These are phyloP conservation scores for Eimeria necatrix DNA, from an alignment of 169 alveolate species.

Conservation along the genomic window DNA sequence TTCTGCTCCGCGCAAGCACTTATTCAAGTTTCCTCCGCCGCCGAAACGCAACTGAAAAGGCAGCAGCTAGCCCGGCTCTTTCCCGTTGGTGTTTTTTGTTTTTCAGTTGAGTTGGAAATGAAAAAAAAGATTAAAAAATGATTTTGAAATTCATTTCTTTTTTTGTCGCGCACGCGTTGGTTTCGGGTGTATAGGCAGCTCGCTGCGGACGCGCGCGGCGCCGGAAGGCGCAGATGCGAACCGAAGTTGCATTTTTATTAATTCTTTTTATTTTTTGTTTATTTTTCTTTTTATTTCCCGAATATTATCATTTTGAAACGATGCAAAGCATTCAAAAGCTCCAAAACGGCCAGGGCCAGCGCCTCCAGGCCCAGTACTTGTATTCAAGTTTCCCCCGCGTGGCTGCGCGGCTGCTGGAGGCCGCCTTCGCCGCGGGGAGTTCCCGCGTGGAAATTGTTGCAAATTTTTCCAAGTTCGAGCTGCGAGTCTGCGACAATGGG, in stretches of 20 bases:
- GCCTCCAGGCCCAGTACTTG: not conserved
- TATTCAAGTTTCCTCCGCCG: too few relatives aligned
- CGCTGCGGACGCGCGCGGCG: constrained; percentile 31
- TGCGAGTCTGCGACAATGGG: constrained; percentile 51
- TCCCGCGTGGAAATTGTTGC: not conserved
- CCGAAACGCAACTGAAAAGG: too few relatives aligned
- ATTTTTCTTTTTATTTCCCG: too few relatives aligned
- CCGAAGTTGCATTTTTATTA: too few relatives aligned
- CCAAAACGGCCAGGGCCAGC: not conserved
- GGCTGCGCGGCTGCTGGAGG: not conserved
- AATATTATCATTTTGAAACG: too few relatives aligned
- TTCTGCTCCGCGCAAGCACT: too few relatives aligned
- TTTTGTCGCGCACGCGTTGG: not conserved
- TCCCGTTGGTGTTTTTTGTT: too few relatives aligned
- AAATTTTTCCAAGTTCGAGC: not conserved
- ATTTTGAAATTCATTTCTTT: not conserved
- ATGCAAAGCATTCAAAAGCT: constrained; percentile 19
- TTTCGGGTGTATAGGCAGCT: constrained; percentile 40
- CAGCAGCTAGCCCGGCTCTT: too few relatives aligned
- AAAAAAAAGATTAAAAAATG: too few relatives aligned
- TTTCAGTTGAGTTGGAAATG: too few relatives aligned
- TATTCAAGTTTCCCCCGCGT: not conserved
- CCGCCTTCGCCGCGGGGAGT: not conserved
- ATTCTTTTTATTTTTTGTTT: too few relatives aligned
- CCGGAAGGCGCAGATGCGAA: not conserved